Percentiles rank a stretch among this genome's conserved stretches.
These are phyloP conservation scores for Termitomyces sp. DNA, from an alignment of 768 basidiomycete genomes.

Conservation along the genomic window DNA sequence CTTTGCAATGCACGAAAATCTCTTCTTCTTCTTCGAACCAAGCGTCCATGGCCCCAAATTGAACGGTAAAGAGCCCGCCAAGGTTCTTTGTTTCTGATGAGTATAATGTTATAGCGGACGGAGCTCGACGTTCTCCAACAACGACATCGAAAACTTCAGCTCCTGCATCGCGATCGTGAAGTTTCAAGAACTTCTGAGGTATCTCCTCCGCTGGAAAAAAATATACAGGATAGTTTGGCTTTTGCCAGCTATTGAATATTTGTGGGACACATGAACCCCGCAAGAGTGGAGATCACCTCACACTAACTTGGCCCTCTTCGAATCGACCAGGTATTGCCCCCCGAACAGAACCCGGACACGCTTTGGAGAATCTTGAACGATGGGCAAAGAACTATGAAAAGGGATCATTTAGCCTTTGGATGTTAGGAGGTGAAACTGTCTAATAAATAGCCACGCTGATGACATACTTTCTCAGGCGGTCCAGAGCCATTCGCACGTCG, in stretches of 20 bases:
- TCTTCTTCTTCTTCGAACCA: constrained; percentile 72
- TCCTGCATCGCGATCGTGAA: constrained; percentile 21
- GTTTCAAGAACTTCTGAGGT: constrained; percentile 34
- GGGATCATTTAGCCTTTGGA: neutral
- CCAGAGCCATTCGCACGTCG: neutral
- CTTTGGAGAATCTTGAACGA: constrained; percentile 42
- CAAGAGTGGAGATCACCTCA: constrained; percentile 23
- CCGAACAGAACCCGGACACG: constrained; percentile 50
- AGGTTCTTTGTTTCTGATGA: constrained; percentile 25
- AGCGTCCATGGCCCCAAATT: constrained; percentile 45
- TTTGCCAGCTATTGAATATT: constrained; percentile 43
- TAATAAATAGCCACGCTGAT: neutral
- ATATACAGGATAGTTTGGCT: constrained; percentile 46
- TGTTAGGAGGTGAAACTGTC: neutral
- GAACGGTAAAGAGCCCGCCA: constrained; percentile 41
- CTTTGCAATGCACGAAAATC: constrained; percentile 56
- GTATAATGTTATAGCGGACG: constrained; percentile 29
- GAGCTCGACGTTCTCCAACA: constrained; percentile 32
- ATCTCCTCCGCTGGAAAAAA: constrained; percentile 46
- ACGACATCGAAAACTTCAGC: constrained; percentile 40
- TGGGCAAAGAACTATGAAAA: constrained; percentile 23
- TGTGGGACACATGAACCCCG: neutral
- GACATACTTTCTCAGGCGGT: neutral
- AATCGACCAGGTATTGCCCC: constrained; percentile 50
- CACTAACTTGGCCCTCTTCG: constrained; percentile 53